A percentile compares a stretch with the other conserved stretches of the same genome.
Conservation (phyloP, 2,329 filamentous ascomycete genomes). For the Fusarium marasasianum region DNA sequence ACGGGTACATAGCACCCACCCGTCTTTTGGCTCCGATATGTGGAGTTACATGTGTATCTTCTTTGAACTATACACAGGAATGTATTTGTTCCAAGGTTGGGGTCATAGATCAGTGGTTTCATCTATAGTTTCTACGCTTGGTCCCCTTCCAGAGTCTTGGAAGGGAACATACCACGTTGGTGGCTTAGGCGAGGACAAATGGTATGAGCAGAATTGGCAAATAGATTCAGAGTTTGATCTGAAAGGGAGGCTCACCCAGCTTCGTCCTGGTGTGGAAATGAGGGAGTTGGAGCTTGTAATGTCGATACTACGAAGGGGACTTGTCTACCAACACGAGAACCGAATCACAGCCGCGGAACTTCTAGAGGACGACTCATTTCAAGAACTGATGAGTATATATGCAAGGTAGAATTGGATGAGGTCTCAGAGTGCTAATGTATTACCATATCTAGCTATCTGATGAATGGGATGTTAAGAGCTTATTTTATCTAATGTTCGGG, state of each 20-base stretch:
- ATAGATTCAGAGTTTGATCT: accelerated
- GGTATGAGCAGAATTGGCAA: neutral
- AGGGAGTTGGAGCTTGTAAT: neutral
- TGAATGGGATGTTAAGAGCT: no score
- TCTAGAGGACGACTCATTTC: neutral
- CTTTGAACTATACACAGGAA: neutral
- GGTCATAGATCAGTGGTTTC: neutral
- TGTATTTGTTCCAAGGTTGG: neutral
- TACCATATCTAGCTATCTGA: accelerated
- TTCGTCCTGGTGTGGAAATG: accelerated
- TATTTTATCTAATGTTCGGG: no score
- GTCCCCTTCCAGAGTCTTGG: accelerated
- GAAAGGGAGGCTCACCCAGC: accelerated
- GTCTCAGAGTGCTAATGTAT: accelerated
- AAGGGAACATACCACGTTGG: neutral
- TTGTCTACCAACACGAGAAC: neutral
- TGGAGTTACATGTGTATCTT: neutral
- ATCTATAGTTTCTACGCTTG: accelerated
- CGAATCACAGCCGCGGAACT: accelerated
- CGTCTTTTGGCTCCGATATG: neutral
- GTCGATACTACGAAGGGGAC: neutral
- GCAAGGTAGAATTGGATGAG: accelerated
- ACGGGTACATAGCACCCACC: neutral
- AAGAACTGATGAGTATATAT: accelerated
- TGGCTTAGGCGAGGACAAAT: neutral